Base-by-base conservation (phyloP, 1,139 yeast genomes). In the Waltiozyma solani region DNA sequence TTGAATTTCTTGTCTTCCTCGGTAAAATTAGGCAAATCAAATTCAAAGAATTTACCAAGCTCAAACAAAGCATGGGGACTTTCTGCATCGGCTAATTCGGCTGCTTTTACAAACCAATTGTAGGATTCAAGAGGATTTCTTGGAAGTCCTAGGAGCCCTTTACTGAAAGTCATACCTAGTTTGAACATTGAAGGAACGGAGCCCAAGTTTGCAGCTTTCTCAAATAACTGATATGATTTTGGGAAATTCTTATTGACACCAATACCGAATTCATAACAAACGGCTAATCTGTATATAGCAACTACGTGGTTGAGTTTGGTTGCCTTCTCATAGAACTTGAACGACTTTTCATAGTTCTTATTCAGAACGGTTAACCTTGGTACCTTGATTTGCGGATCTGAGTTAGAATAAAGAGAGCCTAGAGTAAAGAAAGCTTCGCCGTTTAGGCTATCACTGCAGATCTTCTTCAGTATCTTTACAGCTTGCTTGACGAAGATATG, bases 31-130 rank as follows among this genome's bases (percentile, higher is more conserved):
- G 73, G 71, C 44, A 69, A 69, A 32, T 78, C 74, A 12, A 82
- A 78, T 59, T 83, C 95, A 56, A 76, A 79, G 26, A 83, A 60
- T 50, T 75, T 70, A 1, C 86, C 95, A 45, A 85, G 62, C 56
- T 85, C 82, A 52, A 69, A 75, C 38, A 75, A 57, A 1, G 81
- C 73, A 50, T 74, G 79, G 0, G 77, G 76, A 37, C 64, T 66
- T 32, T 63, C 63, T 3, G 48, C 46, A 35, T 63, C 64, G 3
- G 74, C 72, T 21, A 53, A 45, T 21, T 65, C 69, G 11, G 72
- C 67, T 0, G 85, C 84, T 36, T 67, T 63, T 41, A 66, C 62
- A 31, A 78, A 67, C 82, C 83, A 78, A 19, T 65, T 52, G 11
- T 78, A 50, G 0, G 82, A 76, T 43, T 67, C 64, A 33, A 58